phyloP scores from a whole-genome alignment of 176 grass and related monocot genomes.

The Triticum urartu region DNA sequence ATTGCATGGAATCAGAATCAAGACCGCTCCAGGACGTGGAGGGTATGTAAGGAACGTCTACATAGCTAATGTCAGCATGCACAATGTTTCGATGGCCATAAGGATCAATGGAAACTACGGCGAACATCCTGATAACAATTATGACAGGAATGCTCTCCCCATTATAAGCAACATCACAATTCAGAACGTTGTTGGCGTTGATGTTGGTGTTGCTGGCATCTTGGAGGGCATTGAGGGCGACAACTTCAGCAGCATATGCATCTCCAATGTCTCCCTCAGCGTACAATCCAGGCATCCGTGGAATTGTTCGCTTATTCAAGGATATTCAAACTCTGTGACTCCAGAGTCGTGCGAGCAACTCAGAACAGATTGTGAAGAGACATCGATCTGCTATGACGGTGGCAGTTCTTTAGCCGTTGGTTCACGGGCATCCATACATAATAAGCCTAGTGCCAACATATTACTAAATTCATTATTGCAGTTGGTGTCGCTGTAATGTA shows the following conservation, averaged over 20 bases:
- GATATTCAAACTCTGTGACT: slow-evolving; percentile 80
- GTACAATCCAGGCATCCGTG: slow-evolving; percentile 69
- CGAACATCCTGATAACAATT: slow-evolving; percentile 82
- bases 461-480: slow-evolving; percentile 46
- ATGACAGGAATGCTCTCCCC: slow-evolving; percentile 71
- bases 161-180: slow-evolving; percentile 79
- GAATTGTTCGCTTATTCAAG: slow-evolving; percentile 82
- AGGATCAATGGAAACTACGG: slow-evolving; percentile 70
- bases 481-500: slow-evolving; percentile 43
- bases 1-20: slow-evolving; percentile 80
- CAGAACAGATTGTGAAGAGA: slow-evolving; percentile 41
- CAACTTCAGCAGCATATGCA: slow-evolving; percentile 87
- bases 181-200: slow-evolving; percentile 50
- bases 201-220: slow-evolving; percentile 64
- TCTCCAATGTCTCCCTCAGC: slow-evolving; percentile 71
- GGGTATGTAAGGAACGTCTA: slow-evolving; percentile 77
- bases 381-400: slow-evolving; percentile 54
- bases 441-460: slow-evolving; percentile 21
- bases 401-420: slow-evolving; percentile 2
- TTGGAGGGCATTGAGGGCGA: slow-evolving; percentile 78
- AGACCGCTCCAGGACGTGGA: slow-evolving; percentile 80
- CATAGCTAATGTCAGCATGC: slow-evolving; percentile 70
- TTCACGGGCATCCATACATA: slow-evolving; percentile 22
- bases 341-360: slow-evolving; percentile 84
- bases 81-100: slow-evolving; percentile 79